phyloP scores from a whole-genome alignment of 2,329 filamentous ascomycete species.

The Claviceps digitariae region DNA sequence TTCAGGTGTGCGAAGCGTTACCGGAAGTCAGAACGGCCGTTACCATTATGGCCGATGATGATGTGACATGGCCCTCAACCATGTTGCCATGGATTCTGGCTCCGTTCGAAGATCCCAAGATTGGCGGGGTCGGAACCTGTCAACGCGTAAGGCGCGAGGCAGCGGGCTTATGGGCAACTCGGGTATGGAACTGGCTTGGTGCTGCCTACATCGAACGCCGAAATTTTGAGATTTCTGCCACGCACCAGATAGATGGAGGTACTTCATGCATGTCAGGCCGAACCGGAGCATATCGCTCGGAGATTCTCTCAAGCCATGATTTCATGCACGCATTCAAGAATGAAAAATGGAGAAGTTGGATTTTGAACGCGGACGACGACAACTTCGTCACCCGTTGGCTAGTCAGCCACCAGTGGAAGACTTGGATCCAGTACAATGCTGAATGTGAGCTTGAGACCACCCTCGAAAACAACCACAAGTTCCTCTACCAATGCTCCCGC shows the following conservation, averaged over 20 bases:
- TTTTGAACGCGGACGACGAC: conserved; percentile 91
- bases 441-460: conserved; percentile 90
- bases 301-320: conserved; percentile 71
- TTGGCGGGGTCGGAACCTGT: conserved; percentile 85
- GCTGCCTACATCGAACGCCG: conserved; percentile 84
- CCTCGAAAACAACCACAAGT: conserved; percentile 76
- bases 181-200: conserved; percentile 78
- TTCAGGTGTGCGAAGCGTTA: conserved; percentile 84
- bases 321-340: conserved; percentile 86
- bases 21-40: conserved; percentile 72
- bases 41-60: conserved; percentile 89
- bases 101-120: conserved; percentile 71
- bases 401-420: conserved; percentile 84
- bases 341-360: conserved; percentile 78
- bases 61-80: conserved; percentile 81
- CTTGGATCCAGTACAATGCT: conserved; percentile 84
- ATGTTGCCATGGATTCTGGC: conserved; percentile 85
- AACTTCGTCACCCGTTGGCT: conserved; percentile 98
- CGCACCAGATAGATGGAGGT: conserved; percentile 86
- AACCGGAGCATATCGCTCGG: conserved; percentile 80
- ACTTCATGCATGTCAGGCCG: conserved; percentile 95
- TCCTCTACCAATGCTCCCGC: conserved; percentile 81
- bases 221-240: conserved; percentile 95
- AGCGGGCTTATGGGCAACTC: conserved; percentile 42
- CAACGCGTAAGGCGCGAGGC: conserved; percentile 67